Base-by-base conservation (phyloP, 441 rosid genomes). In the Codiaeum variegatum region DNA sequence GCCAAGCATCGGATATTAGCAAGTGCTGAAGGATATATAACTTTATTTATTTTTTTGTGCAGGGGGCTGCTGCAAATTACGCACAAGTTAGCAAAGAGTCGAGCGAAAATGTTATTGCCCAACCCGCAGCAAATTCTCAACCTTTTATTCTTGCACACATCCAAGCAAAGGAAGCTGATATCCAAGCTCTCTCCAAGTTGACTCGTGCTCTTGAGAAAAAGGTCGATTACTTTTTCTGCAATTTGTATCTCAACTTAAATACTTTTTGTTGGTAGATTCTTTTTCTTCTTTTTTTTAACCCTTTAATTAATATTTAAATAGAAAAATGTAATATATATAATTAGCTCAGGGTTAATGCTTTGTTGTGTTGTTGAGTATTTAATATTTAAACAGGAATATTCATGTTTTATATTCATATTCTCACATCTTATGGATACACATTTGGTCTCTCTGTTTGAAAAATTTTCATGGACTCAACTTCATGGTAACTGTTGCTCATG, bases 141-240 rank as follows among this genome's bases (percentile, higher is more conserved):
- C 84, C 88, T 78, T 76, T 70, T 76, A 73, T 85, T 55, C 69
- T 78, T 55, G 75, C 80, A 59, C 86, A 85, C 74, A 67, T 74
- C 76, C 90, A 86, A 78, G 92, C 88, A 52, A 92, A 90, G 83
- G 98, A 89, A 87, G 87, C 88, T 73, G 95, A 89, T 82, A 75
- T 86, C 69, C 87, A 73, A 71, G 94, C 91, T 74, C 78, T 91
- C 74, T 85, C 90, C 29, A 87, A 82, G 67, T 84, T 90, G 73
- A 83, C 86, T 36, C 83, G 82, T 71, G 88, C 92, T 77, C 88
- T 83, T 78, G 91, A 87, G 77, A 89, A 86, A 81, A 92, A 91
- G 98, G 99, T 96, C 32, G 36, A n/a, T 40, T 67, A 32, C 62
- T 62, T 73, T 73, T 19, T 71, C 54, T 13, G 70, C 75, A 60